phyloP scores from a whole-genome alignment of 2,329 filamentous ascomycete species.

The Fonsecaea monophora region DNA sequence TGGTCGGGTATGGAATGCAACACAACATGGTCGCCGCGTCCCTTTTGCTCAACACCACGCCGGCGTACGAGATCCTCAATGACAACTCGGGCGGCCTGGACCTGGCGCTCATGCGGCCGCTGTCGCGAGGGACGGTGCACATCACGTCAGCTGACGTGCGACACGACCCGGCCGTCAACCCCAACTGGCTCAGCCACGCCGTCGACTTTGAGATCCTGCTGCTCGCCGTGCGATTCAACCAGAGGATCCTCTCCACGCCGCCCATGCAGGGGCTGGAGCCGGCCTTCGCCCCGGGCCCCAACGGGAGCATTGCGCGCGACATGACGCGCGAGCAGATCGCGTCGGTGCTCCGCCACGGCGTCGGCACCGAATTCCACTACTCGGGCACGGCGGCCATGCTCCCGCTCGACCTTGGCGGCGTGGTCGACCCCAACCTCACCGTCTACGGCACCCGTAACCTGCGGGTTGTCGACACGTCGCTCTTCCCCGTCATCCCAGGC shows the following conservation, averaged over 20 bases:
- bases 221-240: constrained; percentile 42
- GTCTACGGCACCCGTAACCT: constrained; percentile 45
- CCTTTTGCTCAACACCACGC: constrained; percentile 16
- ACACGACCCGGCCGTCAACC: constrained; percentile 52
- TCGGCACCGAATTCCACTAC: constrained; percentile 34
- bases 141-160: constrained; percentile 45
- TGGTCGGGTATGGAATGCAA: not conserved
- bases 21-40: not conserved
- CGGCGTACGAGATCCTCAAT: constrained; percentile 36
- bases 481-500: constrained; percentile 45
- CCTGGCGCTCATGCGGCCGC: constrained; percentile 41
- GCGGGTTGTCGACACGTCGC: constrained; percentile 43
- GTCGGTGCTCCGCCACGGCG: constrained; percentile 10
- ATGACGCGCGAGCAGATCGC: constrained; percentile 18
- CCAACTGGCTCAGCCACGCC: constrained; percentile 53
- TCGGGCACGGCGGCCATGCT: constrained; percentile 47
- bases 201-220: constrained; percentile 53
- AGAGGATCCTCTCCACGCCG: constrained; percentile 37
- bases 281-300: not conserved
- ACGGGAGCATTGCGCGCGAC: not conserved
- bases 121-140: constrained; percentile 52
- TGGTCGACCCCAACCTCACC: constrained; percentile 43
- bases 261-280: constrained; percentile 26
- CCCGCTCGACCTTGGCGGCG: constrained; percentile 49
- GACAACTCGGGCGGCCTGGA: constrained; percentile 34